Evolutionary conservation across 2,329 filamentous ascomycete genomes (phyloP), one percentile per base, ranked within the genome.

Genomic region (Pseudogymnoascus sp.): DNA sequence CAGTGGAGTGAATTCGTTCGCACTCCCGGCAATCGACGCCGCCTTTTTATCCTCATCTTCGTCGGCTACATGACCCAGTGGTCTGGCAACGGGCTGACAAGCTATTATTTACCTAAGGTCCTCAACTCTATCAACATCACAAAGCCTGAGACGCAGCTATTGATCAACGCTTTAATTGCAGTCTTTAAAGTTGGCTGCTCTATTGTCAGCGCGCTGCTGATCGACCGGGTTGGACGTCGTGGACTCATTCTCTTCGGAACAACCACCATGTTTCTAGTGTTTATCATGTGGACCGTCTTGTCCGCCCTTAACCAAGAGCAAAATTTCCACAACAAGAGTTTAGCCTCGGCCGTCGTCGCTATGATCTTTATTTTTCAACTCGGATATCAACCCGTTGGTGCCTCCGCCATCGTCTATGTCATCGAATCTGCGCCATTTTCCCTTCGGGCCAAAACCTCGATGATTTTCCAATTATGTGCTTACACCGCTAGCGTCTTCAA

Each of bases 281-380:
- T 85, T 69, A 80, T 82, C 46, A 76, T 75, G 22, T 84, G 83
- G 77, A 86, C 83, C 0, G 77, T 84, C 37, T 78, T 76, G 10
- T 75, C 79, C 71, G 72, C 79, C 60, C 70, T 71, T 28, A 71
- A 77, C 66, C 73, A 75, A 56, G 72, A 73, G 53, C 63, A 72
- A 67, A 68, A 71, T 61, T 71, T 72, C 28, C 64, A 67, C 28
- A 72, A 73, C 11, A 40, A 46, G 2, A 68, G 67, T 14, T 62
- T 63, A 38, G 61, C 59, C 22, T 66, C 69, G 10, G 65, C 65
- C 5, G 65, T 68, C 6, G 68, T 75, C 5, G 72, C 78, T 35
- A 68, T 86, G 33, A 81, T 87, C 72, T 87, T 85, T 73, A 84
- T 84, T 67, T 87, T 85, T 31, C 28, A 31, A 31, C 28, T 31